Base-by-base conservation (phyloP, 108 stramenopile genomes). In the Cyclotella choctawhatcheeana region DNA sequence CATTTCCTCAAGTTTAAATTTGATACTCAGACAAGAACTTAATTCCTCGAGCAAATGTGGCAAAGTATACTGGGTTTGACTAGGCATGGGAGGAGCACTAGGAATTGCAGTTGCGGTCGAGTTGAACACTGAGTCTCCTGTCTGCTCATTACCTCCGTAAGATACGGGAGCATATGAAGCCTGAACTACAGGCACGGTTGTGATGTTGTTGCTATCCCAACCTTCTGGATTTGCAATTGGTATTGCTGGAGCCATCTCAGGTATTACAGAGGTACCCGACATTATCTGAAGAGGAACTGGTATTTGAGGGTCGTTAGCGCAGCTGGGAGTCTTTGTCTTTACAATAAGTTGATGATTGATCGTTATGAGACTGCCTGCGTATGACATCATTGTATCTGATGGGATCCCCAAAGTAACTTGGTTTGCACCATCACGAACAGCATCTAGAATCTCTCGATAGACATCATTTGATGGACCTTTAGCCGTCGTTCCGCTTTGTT, bases 1-100 rank as follows among this genome's bases (percentile, higher is more conserved):
- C 10, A 56, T 14, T 30, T 56, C 55, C n/a, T 56, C 55, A 2
- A 56, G 55, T 56, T 56, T 56, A 12, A 56, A 31, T 56, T 56
- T 56, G 30, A 56, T n/a, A 30, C 55, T 56, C 1, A 56, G 30
- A n/a, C 55, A 56, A 10, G 27, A 31, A 56, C 20, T n/a, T n/a
- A 56, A 18, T 56, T 56, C 55, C 13, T 56, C 30, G 12, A 56
- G 55, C 13, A 56, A 12, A 7, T 3, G 12, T 30, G 27, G 27
- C 29, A 56, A 29, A 14, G 1, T 30, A 13, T 31, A 56, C 1
- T 56, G 29, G 4, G 3, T 56, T 56, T 27, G 30, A 6, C 4
- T 31, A 7, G 29, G 55, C 30, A 56, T 31, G 29, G 55, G 55
- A 17, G 55, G 55, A 18, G 55, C 55, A 30, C 29, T 56, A 18